Base-by-base conservation (phyloP, 2,329 filamentous ascomycete genomes). In the Thermoascus crustaceus region DNA sequence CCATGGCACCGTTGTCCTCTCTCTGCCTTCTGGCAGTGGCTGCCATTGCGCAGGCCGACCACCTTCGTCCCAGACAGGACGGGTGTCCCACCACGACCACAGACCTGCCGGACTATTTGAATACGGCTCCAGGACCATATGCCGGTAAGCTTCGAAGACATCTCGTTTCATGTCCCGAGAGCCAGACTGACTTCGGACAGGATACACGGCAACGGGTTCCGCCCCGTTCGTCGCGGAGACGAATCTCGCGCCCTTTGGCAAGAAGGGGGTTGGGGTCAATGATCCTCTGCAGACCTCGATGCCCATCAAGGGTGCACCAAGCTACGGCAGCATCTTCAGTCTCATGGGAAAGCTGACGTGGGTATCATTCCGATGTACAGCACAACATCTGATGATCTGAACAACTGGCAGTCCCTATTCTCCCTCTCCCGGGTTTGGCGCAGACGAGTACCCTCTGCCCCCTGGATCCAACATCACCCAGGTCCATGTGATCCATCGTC, bases 141-240 rank as follows among this genome's bases (percentile, higher is more conserved):
- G 30, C 30, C 8, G 30, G 30, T 32, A 22, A 13, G 19, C 23
- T 13, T 31, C 23, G 7, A 32, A n/a, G n/a, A n/a, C n/a, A n/a
- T n/a, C 7, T 22, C n/a, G 17, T 5, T 20, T 22, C 3, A 22
- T 18, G 7, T 8, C 8, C 10, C 16, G 16, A 2, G n/a, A 16
- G 25, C 10, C 11, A 2, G 26, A 16, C 18, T 29, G 13, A 29
- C 26, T 8, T 7, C 18, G 26, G n/a, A 7, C 9, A 35, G 34
- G 34, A 1, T 26, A 17, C n/a, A 29, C 26, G 11, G 36, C 77
- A n/a, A 87, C 82, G 1, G 83, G 82, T 9, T 64, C 61, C 37
- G 68, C 80, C 17, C 76, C 82, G 1, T 85, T 85, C 54, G 63
- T 87, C 38, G 82, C 81, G 1, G 75, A 85, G 60, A 84, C 76